Evolutionary conservation across 257 asterid species (phyloP).

Genomic region (Nyctanthes arbortristis): DNA sequence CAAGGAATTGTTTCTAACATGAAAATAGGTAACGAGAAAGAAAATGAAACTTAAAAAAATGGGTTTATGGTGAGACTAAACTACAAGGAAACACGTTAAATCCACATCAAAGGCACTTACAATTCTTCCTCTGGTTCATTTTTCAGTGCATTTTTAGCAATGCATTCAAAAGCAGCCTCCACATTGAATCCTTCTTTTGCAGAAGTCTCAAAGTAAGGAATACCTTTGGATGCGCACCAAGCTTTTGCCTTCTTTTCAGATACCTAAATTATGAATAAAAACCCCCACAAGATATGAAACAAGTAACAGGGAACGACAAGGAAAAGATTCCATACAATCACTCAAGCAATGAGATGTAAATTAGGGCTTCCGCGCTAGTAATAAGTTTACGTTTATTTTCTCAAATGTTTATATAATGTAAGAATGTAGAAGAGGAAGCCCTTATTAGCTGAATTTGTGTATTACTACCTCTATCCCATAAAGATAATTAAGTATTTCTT

Average conservation of each 20-base stretch:
- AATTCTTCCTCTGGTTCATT: constrained; percentile 60
- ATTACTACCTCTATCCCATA: too few species aligned
- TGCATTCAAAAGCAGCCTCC: constrained; percentile 63
- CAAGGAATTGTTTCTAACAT: neutral
- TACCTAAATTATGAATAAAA: constrained; percentile 33
- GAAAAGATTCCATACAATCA: neutral
- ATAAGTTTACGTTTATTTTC: neutral
- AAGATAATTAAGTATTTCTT: too few species aligned
- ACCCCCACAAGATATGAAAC: constrained; percentile 4
- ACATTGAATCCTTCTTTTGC: constrained; percentile 68
- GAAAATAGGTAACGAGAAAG: neutral
- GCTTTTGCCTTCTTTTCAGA: constrained; percentile 63
- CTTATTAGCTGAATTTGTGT: neutral
- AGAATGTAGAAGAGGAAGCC: neutral
- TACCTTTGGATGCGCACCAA: constrained; percentile 69
- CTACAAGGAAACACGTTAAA: neutral
- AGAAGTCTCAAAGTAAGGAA: constrained; percentile 68
- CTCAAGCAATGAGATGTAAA: neutral
- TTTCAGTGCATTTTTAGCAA: constrained; percentile 61
- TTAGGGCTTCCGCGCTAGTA: neutral
- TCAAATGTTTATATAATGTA: neutral
- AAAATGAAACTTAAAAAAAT: neutral
- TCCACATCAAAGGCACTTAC: constrained; percentile 35
- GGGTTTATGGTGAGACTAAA: neutral
- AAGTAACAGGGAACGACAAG: neutral